A percentile compares a stretch with the other conserved stretches of the same genome.
phyloP scores from a whole-genome alignment of 1,284 basidiomycete species.

The Apiotrichum sp. region DNA sequence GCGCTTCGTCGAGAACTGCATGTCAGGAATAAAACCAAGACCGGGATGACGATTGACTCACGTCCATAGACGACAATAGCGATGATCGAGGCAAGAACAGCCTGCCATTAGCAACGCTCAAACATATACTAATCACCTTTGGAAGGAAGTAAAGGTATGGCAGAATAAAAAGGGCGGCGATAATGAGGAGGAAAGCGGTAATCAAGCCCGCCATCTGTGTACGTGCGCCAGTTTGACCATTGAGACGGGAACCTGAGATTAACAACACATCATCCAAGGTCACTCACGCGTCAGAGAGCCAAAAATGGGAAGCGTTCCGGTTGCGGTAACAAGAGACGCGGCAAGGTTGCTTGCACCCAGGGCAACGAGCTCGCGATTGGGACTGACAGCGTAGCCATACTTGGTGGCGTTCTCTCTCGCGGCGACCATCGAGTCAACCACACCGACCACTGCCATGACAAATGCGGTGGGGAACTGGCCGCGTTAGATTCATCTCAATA shows the following conservation, averaged over 20 bases:
- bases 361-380: slow-evolving; percentile 66
- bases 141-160: slow-evolving; percentile 44
- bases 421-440: slow-evolving; percentile 74
- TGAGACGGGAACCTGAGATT: slow-evolving; percentile 63
- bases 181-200: slow-evolving; percentile 65
- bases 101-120: slow-evolving; percentile 16
- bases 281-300: slow-evolving; percentile 68
- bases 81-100: slow-evolving; percentile 43
- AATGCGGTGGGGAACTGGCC: slow-evolving; percentile 48
- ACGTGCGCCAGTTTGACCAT: slow-evolving; percentile 75
- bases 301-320: slow-evolving; percentile 79
- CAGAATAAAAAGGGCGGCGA: slow-evolving; percentile 80
- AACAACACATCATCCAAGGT: too few species aligned
- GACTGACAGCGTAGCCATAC: slow-evolving; percentile 80
- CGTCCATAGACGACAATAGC: slow-evolving; percentile 66
- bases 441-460: slow-evolving; percentile 60
- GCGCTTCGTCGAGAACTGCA: slow-evolving; percentile 67
- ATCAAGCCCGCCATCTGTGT: slow-evolving; percentile 83
- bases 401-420: slow-evolving; percentile 76
- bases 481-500: too few species aligned
- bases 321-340: slow-evolving; percentile 61
- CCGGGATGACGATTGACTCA: neutral
- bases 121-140: slow-evolving; percentile 27
- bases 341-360: slow-evolving; percentile 61
- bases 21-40: neutral